Conservation (phyloP, 176 grass and related monocot species). For the Aegilops sharonensis region DNA sequence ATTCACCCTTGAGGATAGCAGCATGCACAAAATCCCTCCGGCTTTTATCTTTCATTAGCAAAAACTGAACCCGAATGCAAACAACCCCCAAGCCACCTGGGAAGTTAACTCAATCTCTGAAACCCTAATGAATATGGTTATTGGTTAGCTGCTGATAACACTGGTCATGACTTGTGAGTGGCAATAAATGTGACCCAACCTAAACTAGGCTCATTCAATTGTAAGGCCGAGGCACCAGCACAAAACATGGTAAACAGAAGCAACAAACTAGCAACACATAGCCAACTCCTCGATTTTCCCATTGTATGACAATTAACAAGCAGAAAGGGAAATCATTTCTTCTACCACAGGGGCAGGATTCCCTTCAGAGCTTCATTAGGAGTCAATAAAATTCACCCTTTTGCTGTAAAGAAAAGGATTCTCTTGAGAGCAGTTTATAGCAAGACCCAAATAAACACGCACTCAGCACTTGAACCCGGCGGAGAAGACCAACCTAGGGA, state of each 20-base stretch:
- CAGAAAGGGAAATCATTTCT: neutral
- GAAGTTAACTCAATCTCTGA: neutral
- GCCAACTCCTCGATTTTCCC: no score
- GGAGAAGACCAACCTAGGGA: neutral
- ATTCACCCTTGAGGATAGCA: neutral
- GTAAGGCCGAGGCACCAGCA: neutral
- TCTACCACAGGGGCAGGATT: rapidly evolving
- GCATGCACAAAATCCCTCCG: neutral
- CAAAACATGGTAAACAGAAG: neutral
- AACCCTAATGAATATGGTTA: neutral
- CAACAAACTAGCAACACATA: neutral
- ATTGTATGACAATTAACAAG: neutral
- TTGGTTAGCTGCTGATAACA: no score
- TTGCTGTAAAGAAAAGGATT: no score
- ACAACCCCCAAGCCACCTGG: rapidly evolving
- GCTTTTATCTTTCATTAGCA: neutral
- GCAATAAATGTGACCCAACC: neutral
- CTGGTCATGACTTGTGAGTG: neutral
- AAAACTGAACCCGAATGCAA: neutral
- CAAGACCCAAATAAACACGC: neutral
- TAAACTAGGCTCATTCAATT: neutral
- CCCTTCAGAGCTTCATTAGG: no score
- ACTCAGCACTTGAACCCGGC: neutral
- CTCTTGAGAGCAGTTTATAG: neutral
- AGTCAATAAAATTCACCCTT: no score